phyloP scores from a whole-genome alignment of 352 stramenopile genomes.

The Pythium angustatum region DNA sequence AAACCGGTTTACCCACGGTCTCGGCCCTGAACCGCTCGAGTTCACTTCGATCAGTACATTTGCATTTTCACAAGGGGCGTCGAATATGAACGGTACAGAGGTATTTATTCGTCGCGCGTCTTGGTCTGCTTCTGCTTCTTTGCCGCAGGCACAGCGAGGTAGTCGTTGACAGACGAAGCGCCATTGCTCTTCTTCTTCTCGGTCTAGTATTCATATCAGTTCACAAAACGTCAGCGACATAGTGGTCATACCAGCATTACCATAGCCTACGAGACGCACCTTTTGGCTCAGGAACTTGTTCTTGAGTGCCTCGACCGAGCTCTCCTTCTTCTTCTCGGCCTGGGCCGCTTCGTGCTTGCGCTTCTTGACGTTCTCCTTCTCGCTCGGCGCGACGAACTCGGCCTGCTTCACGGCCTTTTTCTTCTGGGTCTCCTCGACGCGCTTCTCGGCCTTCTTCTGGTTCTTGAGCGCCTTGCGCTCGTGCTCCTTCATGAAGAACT shows the following conservation, averaged over 20 bases:
- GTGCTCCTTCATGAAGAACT: constrained; percentile 99
- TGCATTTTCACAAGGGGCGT: neutral
- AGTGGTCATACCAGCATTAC: too few relatives aligned
- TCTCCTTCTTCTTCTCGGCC: constrained; percentile 48
- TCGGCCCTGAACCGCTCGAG: constrained; percentile 3
- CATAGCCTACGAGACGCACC: too few relatives aligned
- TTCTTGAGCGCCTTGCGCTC: constrained; percentile 94
- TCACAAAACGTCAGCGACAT: too few relatives aligned
- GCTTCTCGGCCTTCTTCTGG: constrained; percentile 80
- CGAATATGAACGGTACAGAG: neutral
- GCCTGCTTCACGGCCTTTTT: constrained; percentile 73
- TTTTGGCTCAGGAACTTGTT: constrained; percentile 82
- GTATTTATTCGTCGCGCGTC: constrained; percentile 14
- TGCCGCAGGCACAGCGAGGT: constrained; percentile 55
- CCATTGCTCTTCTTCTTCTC: constrained; percentile 39
- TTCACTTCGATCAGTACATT: constrained; percentile 7
- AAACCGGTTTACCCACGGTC: constrained; percentile 8
- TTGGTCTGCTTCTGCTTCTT: constrained; percentile 62
- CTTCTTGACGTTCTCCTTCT: constrained; percentile 80
- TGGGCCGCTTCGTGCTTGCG: constrained; percentile 55
- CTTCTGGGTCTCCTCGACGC: constrained; percentile 58
- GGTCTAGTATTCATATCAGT: too few relatives aligned
- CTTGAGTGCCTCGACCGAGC: constrained; percentile 74
- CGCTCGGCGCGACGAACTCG: constrained; percentile 71
- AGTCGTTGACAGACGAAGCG: constrained; percentile 51